A percentile compares a stretch with the other conserved stretches of the same genome.
Evolutionary conservation across 805 yeast genomes (phyloP).

Genomic region (Lipomyces japonicus): DNA sequence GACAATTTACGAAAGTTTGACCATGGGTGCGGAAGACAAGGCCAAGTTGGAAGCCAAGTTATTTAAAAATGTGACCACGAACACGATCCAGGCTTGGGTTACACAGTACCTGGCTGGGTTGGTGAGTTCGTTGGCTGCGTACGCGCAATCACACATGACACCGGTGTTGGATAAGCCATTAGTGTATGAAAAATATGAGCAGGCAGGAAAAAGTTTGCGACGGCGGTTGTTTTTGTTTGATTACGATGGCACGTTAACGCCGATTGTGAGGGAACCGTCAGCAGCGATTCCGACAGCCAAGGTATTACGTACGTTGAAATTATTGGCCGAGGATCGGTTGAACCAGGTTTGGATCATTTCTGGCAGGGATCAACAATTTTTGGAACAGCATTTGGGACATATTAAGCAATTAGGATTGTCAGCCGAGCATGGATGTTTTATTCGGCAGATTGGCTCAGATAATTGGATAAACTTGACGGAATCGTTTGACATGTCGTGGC

Average conservation of each 20-base stretch:
- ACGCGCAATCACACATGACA: conserved; percentile 54
- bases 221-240: conserved; percentile 84
- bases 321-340: conserved; percentile 65
- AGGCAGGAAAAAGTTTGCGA: too few relatives aligned
- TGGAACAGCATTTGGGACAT: conserved; percentile 84
- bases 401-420: conserved; percentile 68
- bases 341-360: conserved; percentile 93
- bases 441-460: conserved; percentile 56
- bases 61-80: conserved; percentile 59
- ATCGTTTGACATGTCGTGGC: conserved; percentile 91
- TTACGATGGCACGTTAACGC: conserved; percentile 96
- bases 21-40: conserved; percentile 50
- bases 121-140: conserved; percentile 36
- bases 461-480: conserved; percentile 85
- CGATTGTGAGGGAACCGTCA: conserved; percentile 95
- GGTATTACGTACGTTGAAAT: conserved; percentile 55
- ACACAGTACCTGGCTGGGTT: conserved; percentile 25
- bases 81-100: conserved; percentile 82
- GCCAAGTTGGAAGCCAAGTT: conserved; percentile 49
- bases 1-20: conserved; percentile 66
- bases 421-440: conserved; percentile 97
- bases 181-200: conserved; percentile 55
- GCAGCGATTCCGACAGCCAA: conserved; percentile 92
- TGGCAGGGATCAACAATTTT: conserved; percentile 88
- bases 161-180: conserved; percentile 78